Evolutionary conservation across 805 yeast species (phyloP).

Genomic region (Saccharomycopsis fermentans): DNA sequence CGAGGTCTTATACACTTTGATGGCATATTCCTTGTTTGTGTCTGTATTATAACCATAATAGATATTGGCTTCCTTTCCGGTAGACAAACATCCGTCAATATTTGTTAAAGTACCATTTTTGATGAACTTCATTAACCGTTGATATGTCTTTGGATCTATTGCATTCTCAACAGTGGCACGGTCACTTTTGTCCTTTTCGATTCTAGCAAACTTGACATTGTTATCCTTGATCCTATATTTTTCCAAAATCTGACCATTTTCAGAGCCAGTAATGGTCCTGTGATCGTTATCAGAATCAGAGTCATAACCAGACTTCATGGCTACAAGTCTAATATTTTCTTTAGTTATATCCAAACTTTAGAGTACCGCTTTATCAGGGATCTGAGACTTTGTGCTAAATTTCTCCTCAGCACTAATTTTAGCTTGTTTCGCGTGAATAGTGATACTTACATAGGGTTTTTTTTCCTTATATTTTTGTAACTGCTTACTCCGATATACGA

Average conservation of each 20-base stretch:
- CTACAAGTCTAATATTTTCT: no score
- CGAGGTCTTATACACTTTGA: slow-evolving; percentile 92
- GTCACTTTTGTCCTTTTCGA: slow-evolving; percentile 74
- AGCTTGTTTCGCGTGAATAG: no score
- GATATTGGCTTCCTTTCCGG: slow-evolving; percentile 99
- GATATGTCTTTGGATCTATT: slow-evolving; percentile 85
- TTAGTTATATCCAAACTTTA: no score
- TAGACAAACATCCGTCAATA: slow-evolving; percentile 87
- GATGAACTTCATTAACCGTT: slow-evolving; percentile 70
- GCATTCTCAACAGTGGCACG: slow-evolving; percentile 97
- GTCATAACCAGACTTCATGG: background rate
- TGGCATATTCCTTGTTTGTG: slow-evolving; percentile 56
- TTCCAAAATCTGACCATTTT: slow-evolving; percentile 42
- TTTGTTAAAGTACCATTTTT: slow-evolving; percentile 75
- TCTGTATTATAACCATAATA: slow-evolving; percentile 58
- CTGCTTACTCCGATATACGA: no score
- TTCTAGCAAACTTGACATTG: slow-evolving; percentile 44
- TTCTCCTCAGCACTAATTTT: no score
- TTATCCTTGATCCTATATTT: slow-evolving; percentile 55
- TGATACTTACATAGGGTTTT: no score
- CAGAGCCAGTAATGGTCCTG: slow-evolving; percentile 5
- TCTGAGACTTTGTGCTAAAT: no score
- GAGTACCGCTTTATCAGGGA: no score
- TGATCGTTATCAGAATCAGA: slow-evolving; percentile 4
- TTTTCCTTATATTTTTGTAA: no score